These are phyloP conservation scores for Aspergillus jensenii DNA, from an alignment of 2,329 filamentous ascomycete species.

Conservation along the genomic window DNA sequence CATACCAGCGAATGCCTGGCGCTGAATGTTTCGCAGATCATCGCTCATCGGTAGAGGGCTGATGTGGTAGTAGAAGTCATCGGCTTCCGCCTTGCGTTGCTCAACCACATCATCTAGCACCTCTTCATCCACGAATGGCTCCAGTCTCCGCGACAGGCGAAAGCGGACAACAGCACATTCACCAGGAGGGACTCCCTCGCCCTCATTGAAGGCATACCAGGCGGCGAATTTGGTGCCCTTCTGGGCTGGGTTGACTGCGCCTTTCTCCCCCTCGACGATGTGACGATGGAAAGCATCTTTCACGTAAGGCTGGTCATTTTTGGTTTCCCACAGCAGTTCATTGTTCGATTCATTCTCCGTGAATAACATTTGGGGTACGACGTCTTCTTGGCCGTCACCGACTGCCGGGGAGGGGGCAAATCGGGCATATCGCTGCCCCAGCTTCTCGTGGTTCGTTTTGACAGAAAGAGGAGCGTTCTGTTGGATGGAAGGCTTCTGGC, in stretches of 20 bases:
- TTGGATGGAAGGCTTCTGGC: constrained; percentile 76
- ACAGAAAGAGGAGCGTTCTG: constrained; percentile 65
- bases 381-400: constrained; percentile 74
- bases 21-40: constrained; percentile 90
- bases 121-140: constrained; percentile 86
- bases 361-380: constrained; percentile 82
- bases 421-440: constrained; percentile 81
- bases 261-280: constrained; percentile 79
- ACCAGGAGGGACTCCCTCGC: constrained; percentile 79
- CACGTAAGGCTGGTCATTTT: constrained; percentile 81
- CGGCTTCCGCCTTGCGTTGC: constrained; percentile 80
- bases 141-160: constrained; percentile 72
- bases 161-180: constrained; percentile 96
- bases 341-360: constrained; percentile 96
- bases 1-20: constrained; percentile 94
- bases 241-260: constrained; percentile 75
- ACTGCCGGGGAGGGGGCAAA: constrained; percentile 88
- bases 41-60: constrained; percentile 92
- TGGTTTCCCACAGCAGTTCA: constrained; percentile 69
- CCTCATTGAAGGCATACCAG: constrained; percentile 91
- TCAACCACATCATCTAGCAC: constrained; percentile 89
- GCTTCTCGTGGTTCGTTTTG: constrained; percentile 73
- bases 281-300: constrained; percentile 93
- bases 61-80: constrained; percentile 93
- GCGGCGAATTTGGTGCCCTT: constrained; percentile 85